Evolutionary conservation across 768 basidiomycete genomes (phyloP).

Genomic region (Tubosaeta sp.): DNA sequence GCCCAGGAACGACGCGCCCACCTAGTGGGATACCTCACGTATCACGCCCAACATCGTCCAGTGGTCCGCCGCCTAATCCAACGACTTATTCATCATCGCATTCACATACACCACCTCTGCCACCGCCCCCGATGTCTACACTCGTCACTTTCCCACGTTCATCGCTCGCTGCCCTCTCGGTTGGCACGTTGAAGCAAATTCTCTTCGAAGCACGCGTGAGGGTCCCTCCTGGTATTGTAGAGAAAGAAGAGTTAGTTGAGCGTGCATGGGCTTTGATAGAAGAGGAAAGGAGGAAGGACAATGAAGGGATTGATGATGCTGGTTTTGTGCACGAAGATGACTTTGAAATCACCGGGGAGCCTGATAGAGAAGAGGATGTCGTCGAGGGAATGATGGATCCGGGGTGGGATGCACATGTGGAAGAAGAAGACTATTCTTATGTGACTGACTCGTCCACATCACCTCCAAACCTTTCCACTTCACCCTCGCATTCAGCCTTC

Average conservation of each 20-base stretch:
- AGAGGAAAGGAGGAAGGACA: constrained; percentile 54
- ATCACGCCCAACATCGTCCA: constrained; percentile 18
- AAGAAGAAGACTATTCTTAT: neutral
- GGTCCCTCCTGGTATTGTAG: constrained; percentile 51
- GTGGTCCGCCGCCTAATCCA: constrained; percentile 11
- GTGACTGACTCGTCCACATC: constrained; percentile 7
- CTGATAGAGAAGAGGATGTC: constrained; percentile 14
- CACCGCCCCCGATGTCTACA: constrained; percentile 54
- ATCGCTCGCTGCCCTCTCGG: constrained; percentile 56
- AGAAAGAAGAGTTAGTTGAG: constrained; percentile 79
- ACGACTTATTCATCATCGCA: constrained; percentile 9
- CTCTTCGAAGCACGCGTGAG: constrained; percentile 79
- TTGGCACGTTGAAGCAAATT: constrained; percentile 72
- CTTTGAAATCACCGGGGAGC: constrained; percentile 24
- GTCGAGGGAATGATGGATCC: constrained; percentile 16
- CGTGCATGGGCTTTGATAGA: constrained; percentile 62
- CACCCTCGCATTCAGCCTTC: constrained; percentile 27
- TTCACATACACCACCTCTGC: constrained; percentile 32
- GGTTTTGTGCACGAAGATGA: constrained; percentile 25
- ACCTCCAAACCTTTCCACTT: constrained; percentile 22
- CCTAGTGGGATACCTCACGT: neutral
- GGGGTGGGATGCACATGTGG: constrained; percentile 7
- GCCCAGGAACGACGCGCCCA: constrained; percentile 8
- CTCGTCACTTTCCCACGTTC: constrained; percentile 60
- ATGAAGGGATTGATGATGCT: constrained; percentile 33